Evolutionary conservation across 768 basidiomycete species (phyloP), one percentile per base, ranked within the genome.

Genomic region (Clavulina sp.): DNA sequence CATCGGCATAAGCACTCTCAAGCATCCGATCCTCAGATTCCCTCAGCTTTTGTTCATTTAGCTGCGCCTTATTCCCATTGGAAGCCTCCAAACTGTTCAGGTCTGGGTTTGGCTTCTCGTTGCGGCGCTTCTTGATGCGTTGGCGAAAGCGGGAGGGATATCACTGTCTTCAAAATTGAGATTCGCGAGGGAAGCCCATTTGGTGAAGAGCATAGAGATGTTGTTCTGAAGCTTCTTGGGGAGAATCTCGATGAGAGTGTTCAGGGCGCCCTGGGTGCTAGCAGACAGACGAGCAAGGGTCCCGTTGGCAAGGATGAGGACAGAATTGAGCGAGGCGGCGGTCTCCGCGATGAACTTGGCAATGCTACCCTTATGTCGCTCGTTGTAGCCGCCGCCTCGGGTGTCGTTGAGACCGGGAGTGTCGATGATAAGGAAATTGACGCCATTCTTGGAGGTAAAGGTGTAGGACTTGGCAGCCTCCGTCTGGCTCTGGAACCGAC

Each of bases 331-430:
- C 23, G 50, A 50, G 3, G 34, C 36, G 49, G 60, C 48, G 23
- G 59, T 50, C 18, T 54, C 50, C 28, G 47, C 48, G 34, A 64
- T 62, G 24, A 55, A 55, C 2, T 54, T 55, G 3, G 63, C 61
- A 50, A 64, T 63, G 26, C 55, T 51, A 16, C 36, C 48, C 53
- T 62, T 63, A 53, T 63, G 63, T 5, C 41, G 23, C 28, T 60
- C 53, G 29, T 64, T 60, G 31, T 60, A 54, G 6, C 56, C 54
- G 5, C 59, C 44, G 28, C 63, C 63, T 24, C 63, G 60, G 5
- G 63, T 63, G 47, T 64, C 63, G 4, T 57, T 58, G 23, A 64
- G 57, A 7, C 63, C 63, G 32, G 63, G 63, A 9, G 63, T 64
- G 52, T 64, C 63, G 18, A 64, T 58, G 50, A 64, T 54, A 23